phyloP scores from a whole-genome alignment of 2,329 filamentous ascomycete genomes.

The Hypoxylon sp. region DNA sequence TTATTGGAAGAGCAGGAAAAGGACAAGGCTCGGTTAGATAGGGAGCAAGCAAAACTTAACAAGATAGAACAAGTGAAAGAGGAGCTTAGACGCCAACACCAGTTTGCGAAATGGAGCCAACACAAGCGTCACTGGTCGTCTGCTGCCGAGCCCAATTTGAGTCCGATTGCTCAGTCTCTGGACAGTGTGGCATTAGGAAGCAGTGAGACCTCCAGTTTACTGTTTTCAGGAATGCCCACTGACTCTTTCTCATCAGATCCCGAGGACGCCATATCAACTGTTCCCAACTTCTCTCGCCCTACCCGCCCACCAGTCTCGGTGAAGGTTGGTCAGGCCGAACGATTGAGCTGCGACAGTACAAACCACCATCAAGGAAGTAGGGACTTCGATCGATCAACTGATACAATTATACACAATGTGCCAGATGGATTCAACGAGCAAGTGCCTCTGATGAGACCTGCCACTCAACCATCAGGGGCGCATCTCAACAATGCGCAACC shows the following conservation, averaged over 20 bases:
- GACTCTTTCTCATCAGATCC: constrained; percentile 31
- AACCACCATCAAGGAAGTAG: constrained; percentile 15
- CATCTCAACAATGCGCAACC: constrained; percentile 14
- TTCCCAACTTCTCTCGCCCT: constrained; percentile 38
- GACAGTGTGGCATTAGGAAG: constrained; percentile 37
- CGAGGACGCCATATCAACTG: constrained; percentile 6
- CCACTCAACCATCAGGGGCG: constrained; percentile 14
- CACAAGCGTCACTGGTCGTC: constrained; percentile 61
- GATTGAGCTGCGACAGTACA: constrained; percentile 23
- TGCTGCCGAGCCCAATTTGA: constrained; percentile 58
- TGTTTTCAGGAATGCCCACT: constrained; percentile 26
- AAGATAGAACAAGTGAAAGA: constrained; percentile 55
- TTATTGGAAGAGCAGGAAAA: constrained; percentile 53
- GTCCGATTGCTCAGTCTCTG: constrained; percentile 57
- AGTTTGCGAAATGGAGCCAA: constrained; percentile 54
- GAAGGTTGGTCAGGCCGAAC: constrained; percentile 12
- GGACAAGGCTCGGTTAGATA: constrained; percentile 50
- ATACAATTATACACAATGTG: constrained; percentile 43
- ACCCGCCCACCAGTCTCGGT: constrained; percentile 25
- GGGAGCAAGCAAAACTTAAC: constrained; percentile 54
- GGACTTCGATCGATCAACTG: constrained; percentile 36
- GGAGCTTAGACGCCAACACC: constrained; percentile 46
- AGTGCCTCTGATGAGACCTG: constrained; percentile 7
- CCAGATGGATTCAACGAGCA: constrained; percentile 13
- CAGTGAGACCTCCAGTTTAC: constrained; percentile 34